Conservation (phyloP, 768 basidiomycete genomes). For the Russula abietina region DNA sequence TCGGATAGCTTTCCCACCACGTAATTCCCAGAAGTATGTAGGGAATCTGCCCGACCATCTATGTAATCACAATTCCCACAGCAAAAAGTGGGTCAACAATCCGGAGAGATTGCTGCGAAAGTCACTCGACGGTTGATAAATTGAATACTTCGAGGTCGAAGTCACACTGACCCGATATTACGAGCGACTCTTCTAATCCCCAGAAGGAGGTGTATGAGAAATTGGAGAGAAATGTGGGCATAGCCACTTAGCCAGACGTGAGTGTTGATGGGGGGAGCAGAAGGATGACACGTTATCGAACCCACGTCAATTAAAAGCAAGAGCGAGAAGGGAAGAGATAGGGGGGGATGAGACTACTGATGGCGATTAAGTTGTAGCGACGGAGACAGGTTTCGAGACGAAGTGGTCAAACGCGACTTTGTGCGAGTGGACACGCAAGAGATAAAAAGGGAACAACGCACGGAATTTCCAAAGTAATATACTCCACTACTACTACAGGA, state of each 20-base stretch:
- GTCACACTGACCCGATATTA: slow-evolving; percentile 4
- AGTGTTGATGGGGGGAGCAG: too few species aligned
- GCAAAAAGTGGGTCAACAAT: not conserved
- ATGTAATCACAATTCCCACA: not conserved
- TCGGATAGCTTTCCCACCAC: not conserved
- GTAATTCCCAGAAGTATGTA: not conserved
- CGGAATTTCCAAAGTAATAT: too few species aligned
- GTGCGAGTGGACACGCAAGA: too few species aligned
- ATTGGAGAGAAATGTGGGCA: not conserved
- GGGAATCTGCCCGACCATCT: not conserved
- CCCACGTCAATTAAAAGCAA: too few species aligned
- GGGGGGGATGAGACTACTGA: too few species aligned
- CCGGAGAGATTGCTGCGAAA: slow-evolving; percentile 10
- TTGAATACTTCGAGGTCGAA: not conserved
- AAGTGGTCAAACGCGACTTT: too few species aligned
- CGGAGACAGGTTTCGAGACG: too few species aligned
- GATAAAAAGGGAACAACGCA: too few species aligned
- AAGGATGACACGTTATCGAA: too few species aligned
- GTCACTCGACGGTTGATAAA: not conserved
- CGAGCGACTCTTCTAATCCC: not conserved
- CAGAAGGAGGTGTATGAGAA: not conserved
- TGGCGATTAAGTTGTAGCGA: too few species aligned
- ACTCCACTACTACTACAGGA: too few species aligned
- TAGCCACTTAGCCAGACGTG: not conserved
- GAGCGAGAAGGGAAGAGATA: too few species aligned